phyloP scores from a whole-genome alignment of 805 yeast species.

The Nakazawaea populi region DNA sequence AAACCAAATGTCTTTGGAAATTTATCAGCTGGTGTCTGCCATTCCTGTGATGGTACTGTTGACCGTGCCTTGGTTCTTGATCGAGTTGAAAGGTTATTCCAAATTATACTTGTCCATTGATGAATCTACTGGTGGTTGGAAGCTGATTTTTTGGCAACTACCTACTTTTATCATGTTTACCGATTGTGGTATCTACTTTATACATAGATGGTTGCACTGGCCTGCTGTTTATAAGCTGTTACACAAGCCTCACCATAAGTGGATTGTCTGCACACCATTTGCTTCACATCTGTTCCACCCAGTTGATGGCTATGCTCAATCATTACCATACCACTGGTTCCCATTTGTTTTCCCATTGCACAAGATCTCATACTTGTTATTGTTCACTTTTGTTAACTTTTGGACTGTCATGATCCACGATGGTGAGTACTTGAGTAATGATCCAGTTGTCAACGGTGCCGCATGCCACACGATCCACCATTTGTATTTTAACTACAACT shows the following conservation, averaged over 20 bases:
- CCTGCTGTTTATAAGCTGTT: constrained; percentile 78
- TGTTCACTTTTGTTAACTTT: constrained; percentile 89
- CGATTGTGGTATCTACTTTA: constrained; percentile 85
- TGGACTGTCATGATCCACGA: constrained; percentile 99
- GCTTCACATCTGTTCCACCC: constrained; percentile 99
- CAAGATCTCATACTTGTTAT: constrained; percentile 71
- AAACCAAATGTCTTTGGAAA: constrained; percentile 85
- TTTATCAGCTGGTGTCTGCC: constrained; percentile 68
- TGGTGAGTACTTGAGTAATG: constrained; percentile 90
- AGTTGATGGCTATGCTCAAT: constrained; percentile 90
- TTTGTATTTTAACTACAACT: constrained; percentile 93
- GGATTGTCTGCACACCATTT: constrained; percentile 98
- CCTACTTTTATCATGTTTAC: constrained; percentile 87
- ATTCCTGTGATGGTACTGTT: constrained; percentile 85
- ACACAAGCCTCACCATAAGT: constrained; percentile 98
- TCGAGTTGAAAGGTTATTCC: constrained; percentile 82
- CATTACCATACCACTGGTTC: constrained; percentile 87
- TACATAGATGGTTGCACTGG: constrained; percentile 93
- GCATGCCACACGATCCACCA: constrained; percentile 99
- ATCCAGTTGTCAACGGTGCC: constrained; percentile 93
- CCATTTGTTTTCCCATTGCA: constrained; percentile 92
- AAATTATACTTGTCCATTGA: constrained; percentile 62
- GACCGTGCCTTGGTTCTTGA: constrained; percentile 85
- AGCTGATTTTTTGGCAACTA: constrained; percentile 57
- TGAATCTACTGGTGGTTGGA: constrained; percentile 63